Evolutionary conservation across 306 rosid genomes (phyloP), one percentile per base, ranked within the genome.

Genomic region (Gillenia trifoliata): DNA sequence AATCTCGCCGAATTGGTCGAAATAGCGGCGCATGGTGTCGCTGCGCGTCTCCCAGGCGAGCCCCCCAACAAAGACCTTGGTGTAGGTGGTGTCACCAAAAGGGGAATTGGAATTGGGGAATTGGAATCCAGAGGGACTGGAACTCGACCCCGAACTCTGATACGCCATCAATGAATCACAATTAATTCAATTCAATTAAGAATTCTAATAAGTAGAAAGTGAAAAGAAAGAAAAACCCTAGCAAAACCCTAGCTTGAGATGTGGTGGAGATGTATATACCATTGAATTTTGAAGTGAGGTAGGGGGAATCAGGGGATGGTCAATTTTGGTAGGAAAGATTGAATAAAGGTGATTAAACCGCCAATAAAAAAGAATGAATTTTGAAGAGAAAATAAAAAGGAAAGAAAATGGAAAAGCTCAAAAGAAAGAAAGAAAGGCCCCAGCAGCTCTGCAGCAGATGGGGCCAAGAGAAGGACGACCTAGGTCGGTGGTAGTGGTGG

Each of bases 41-140:
- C 91, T 91, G 84, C 89, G 98, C 0, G 98, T 93, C 82, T 93
- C 98, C 98, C 98, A 93, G 7, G 98, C 98, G 72, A 93, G 85
- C 5, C 98, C 97, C 16, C 98, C 98, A 43, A 93, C 98, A 68
- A 93, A 93, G 66, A 93, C 97, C 77, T 93, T 93, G 72, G 98
- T 91, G 84, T 83, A 89, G 10, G 98, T 93, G 4, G 98, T 93
- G 79, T 93, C 98, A 7, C 98, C 98, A 56, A 89, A 91, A 60
- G 98, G 97, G 20, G 50, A 15, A 15, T 5, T 15, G 74, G 96
- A 89, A 73, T 84, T 91, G 70, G 81, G 19, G 72, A 86, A 66
- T 66, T 88, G 92, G 80, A 84, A 89, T 28, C 97, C 93, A 4
- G 98, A 70, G 34, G 75, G 91, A 82, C 97, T 88, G 2, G 98